phyloP scores from a whole-genome alignment of 106 monocot species.

The Acorus gramineus region DNA sequence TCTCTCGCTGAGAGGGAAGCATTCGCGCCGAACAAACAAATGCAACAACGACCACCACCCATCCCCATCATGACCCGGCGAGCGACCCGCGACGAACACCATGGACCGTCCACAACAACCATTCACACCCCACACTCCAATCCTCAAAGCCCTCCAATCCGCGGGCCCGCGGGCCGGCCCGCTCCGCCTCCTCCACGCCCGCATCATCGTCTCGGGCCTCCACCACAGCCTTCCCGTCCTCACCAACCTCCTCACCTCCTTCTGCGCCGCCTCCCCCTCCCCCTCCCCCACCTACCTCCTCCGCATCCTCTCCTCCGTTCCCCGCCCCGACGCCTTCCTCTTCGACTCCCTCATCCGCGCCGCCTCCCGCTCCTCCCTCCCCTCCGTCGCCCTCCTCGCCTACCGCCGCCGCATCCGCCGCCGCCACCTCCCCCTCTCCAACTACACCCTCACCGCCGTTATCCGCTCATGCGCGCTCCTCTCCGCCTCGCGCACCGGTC shows the following conservation, averaged over 20 bases:
- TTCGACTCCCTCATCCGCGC: conserved; percentile 36
- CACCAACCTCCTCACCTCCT: conserved; percentile 47
- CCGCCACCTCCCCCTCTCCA: conserved; percentile 16
- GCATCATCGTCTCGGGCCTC: conserved; percentile 31
- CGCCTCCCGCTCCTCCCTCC: conserved; percentile 18
- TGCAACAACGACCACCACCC: too few relatives aligned
- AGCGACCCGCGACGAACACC: too few relatives aligned
- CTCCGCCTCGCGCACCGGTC: conserved; percentile 15
- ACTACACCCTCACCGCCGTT: conserved; percentile 49
- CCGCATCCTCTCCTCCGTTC: conserved; percentile 22
- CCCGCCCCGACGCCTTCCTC: conserved; percentile 48
- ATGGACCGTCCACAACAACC: too few relatives aligned
- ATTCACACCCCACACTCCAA: conserved; percentile 11
- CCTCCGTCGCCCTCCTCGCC: conserved; percentile 24
- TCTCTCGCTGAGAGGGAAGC: too few relatives aligned
- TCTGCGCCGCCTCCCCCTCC: conserved; percentile 11
- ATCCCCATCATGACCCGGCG: too few relatives aligned
- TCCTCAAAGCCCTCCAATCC: conserved; percentile 21
- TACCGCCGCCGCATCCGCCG: conserved; percentile 25
- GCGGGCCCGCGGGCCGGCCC: conserved; percentile 37
- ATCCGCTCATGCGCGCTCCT: conserved; percentile 40
- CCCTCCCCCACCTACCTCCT: conserved; percentile 17
- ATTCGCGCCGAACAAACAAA: too few relatives aligned
- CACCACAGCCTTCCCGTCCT: conserved; percentile 31
- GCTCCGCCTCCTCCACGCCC: conserved; percentile 36